Conservation (phyloP, 2,329 filamentous ascomycete genomes). For the Lomentospora prolificans region DNA sequence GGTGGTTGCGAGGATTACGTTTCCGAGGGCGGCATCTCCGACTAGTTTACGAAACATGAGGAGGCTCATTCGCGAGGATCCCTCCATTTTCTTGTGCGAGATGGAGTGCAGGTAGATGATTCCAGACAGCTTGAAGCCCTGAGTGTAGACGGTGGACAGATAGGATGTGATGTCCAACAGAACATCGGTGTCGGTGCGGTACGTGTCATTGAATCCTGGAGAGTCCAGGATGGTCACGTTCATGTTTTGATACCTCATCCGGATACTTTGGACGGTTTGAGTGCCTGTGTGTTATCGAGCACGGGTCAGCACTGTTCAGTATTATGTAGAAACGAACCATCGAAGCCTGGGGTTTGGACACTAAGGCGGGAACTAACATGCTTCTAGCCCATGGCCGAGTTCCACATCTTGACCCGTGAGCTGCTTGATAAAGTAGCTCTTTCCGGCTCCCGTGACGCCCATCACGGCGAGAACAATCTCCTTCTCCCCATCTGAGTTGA, state of each 20-base stretch:
- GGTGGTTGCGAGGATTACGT: not conserved
- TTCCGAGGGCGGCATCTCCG: not conserved
- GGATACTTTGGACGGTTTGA: no score
- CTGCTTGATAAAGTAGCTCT: not conserved
- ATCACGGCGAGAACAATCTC: no score
- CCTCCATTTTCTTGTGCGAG: not conserved
- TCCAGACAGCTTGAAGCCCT: not conserved
- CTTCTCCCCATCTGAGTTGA: no score
- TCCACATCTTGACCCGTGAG: not conserved
- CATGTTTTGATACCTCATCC: no score
- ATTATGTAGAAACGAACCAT: no score
- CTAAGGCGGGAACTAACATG: no score
- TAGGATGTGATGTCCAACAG: slow-evolving; percentile 17
- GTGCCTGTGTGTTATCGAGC: no score
- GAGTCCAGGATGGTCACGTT: no score
- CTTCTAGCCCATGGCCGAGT: not conserved
- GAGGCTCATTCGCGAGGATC: not conserved
- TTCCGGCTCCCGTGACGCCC: not conserved
- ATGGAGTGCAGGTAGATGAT: not conserved
- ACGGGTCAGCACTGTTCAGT: no score
- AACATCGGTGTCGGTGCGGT: not conserved
- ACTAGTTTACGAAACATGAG: not conserved
- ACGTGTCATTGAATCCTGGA: not conserved
- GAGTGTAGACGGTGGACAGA: not conserved
- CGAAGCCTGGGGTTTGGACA: no score